Conservation (phyloP, 208 protist species). For the Acanthamoeba quina region DNA sequence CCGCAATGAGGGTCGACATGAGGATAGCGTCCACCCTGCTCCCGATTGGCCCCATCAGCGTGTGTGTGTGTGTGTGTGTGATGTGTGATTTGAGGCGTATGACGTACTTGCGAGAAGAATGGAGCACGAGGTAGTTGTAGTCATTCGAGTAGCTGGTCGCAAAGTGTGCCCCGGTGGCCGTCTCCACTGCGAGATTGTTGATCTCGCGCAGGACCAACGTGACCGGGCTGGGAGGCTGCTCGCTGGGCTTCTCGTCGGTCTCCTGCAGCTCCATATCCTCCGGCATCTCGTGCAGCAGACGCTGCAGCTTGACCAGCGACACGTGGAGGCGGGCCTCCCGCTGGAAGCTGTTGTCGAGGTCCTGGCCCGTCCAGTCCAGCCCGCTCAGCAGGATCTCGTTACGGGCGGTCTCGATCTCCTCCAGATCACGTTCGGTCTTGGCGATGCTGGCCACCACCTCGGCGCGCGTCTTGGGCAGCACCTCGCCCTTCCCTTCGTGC, state of each 20-base stretch:
- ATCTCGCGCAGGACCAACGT: neutral
- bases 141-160: neutral
- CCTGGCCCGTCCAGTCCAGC: neutral
- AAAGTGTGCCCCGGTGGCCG: neutral
- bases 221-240: neutral
- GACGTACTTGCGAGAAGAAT: constrained; percentile 19
- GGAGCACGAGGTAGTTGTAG: constrained; percentile 3
- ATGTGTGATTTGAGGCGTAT: neutral
- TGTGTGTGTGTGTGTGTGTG: neutral
- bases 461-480: neutral
- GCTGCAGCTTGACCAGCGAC: neutral
- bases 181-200: constrained; percentile 8
- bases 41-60: too few species aligned
- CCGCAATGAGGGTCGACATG: neutral
- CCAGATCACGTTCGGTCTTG: neutral
- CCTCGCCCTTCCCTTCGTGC: neutral
- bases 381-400: neutral
- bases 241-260: neutral
- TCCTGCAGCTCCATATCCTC: neutral
- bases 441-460: neutral
- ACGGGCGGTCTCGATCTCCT: neutral
- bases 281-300: neutral
- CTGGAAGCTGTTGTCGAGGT: neutral
- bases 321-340: neutral
- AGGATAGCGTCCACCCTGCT: constrained; percentile 23